Base-by-base conservation (phyloP, 1,284 basidiomycete genomes). In the Fomitiporia mediterranea region DNA sequence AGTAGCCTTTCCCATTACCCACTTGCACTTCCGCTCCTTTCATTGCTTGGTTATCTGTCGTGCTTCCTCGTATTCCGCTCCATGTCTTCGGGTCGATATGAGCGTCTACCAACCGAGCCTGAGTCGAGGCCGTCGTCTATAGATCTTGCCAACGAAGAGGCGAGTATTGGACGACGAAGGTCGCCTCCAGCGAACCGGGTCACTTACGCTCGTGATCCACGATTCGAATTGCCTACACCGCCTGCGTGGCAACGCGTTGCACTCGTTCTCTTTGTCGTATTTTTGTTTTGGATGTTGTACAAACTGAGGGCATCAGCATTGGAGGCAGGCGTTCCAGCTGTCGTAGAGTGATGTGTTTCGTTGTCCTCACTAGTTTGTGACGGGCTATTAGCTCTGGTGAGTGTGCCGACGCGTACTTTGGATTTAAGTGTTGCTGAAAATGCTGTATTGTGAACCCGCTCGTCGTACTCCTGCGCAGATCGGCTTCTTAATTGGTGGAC, bases 171-270 rank as follows among this genome's bases (percentile, higher is more conserved):
- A 9, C 44, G 52, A 6, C 7, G 13, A 21, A 13, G 23, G 6
- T 40, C 37, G 37, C 40, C 48, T 15, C 46, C 44, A n/a, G 48
- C 57, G 13, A 42, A 48, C 23, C 57, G 54, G 21, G 48, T 50
- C 8, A 53, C 43, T 35, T 46, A 58, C 48, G 39, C 42, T 15
- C 51, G 37, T 30, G 73, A 75, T 64, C 69, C 74, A 13, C 74
- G 77, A 53, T 78, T 79, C 64, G 70, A 74, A 60, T 70, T 69
- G 15, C 74, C 77, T 1, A 62, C 72, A 11, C 75, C 77, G 2
- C 72, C 79, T 2, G 62, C 65, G 28, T 76, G 76, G 68, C 78
- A 78, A 62, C 77, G 80, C 32, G 62, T 71, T 17, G 71, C 72
- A n/a, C 69, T 82, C 28, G 55, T 82, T 46, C 19, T 73, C 2